A percentile compares a stretch with the other conserved stretches of the same genome.
These are phyloP conservation scores for Delitschia confertaspora DNA, from an alignment of 495 filamentous ascomycete species.

Conservation along the genomic window DNA sequence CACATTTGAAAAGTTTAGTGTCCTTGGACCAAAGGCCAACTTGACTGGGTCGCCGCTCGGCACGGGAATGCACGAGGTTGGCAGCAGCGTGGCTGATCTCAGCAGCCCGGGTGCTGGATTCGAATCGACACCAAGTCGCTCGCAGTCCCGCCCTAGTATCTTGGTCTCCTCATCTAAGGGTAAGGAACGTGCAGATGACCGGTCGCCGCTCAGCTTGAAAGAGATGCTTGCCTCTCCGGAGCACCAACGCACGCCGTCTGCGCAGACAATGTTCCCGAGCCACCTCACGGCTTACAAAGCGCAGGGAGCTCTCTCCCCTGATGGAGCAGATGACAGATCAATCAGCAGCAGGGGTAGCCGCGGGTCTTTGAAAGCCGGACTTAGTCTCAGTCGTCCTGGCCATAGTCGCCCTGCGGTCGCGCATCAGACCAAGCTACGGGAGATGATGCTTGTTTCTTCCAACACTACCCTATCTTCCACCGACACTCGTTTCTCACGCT, in stretches of 20 bases:
- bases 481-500: slow-evolving; percentile 3
- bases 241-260: slow-evolving; percentile 3
- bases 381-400: not conserved
- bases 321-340: not conserved
- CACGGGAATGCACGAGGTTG: slow-evolving; percentile 32
- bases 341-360: not conserved
- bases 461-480: slow-evolving; percentile 4
- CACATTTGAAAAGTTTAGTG: slow-evolving; percentile 31
- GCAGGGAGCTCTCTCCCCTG: not conserved
- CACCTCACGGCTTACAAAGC: not conserved
- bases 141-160: not conserved
- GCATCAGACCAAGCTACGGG: slow-evolving; percentile 21
- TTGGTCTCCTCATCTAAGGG: slow-evolving; percentile 6
- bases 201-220: not conserved
- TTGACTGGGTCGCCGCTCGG: slow-evolving; percentile 32
- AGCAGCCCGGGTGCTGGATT: slow-evolving; percentile 30
- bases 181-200: not conserved
- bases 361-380: not conserved
- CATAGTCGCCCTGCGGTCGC: slow-evolving; percentile 15
- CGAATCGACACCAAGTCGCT: slow-evolving; percentile 9
- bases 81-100: slow-evolving; percentile 34
- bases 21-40: slow-evolving; percentile 29
- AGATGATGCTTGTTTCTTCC: slow-evolving; percentile 20
- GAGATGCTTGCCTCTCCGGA: not conserved
- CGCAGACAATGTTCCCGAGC: slow-evolving; percentile 11